Base-by-base conservation (phyloP, 2,329 filamentous ascomycete genomes). In the Xylariales sp. region DNA sequence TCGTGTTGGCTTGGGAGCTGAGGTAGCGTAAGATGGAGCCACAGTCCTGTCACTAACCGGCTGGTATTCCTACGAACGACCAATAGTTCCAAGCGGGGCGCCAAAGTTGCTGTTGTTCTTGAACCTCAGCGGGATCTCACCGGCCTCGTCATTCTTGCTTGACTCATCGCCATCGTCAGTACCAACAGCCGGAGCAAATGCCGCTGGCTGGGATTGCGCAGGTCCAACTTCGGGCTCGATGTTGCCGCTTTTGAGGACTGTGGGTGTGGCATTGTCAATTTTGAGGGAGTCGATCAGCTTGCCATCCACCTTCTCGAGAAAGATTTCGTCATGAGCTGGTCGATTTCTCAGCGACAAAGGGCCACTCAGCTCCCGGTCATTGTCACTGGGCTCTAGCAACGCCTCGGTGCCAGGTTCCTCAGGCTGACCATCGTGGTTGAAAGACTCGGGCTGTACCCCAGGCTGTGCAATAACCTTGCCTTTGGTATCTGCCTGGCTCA, bases 291-390 rank as follows among this genome's bases (percentile, higher is more conserved):
- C 65, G 43, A 73, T 65, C 3, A 80, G 64, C 53, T 72, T 78
- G 51, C 74, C 65, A 27, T 71, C 68, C 12, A 80, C 55, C 44
- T 62, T 61, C 32, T 62, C 61, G 37, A 74, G 70, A 47, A 80
- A 80, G 16, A 71, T 59, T 49, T 78, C 75, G 44, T 80, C 76
- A 36, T 75, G 66, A 1, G 71, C 72, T 1, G 74, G 74, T 44
- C 74, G 71, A 46, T 80, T 80, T 44, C 68, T 65, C 27, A 80
- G 62, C 61, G 73, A 74, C 37, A 79, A 50, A 7, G 75, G 76
- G 0, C 73, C 75, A 40, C 66, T 72, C 22, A 80, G 61, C 15
- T 63, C 59, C 1, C 56, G 60, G 45, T 78, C 76, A 4, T 62
- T 59, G 11, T 70, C 65, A 7, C 56, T 52, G 4, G 66, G 60